Evolutionary conservation across 768 basidiomycete species (phyloP).

Genomic region (Pleurotus djamor): DNA sequence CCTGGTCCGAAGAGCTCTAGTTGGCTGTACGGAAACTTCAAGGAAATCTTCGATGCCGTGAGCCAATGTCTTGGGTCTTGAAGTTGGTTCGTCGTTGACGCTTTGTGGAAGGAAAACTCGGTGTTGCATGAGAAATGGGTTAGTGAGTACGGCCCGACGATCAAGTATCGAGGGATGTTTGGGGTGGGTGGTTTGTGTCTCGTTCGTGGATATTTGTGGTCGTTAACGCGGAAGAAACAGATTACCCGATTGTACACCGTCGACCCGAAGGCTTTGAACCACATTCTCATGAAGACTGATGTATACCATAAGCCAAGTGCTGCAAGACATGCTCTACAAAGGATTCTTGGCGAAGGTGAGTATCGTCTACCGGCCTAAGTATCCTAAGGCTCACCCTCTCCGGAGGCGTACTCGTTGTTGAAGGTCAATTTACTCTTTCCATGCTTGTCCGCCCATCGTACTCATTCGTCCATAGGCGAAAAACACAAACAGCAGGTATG

Average conservation of each 20-base stretch:
- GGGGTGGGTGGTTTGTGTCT: conserved; percentile 28
- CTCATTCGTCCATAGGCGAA: conserved; percentile 5
- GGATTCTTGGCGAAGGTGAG: conserved; percentile 23
- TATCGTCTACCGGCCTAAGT: not conserved
- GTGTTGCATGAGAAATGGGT: conserved; percentile 46
- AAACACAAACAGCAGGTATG: conserved; percentile 17
- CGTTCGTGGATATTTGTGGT: not conserved
- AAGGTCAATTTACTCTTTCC: conserved; percentile 8
- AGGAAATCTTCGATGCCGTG: conserved; percentile 36
- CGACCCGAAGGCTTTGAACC: conserved; percentile 46
- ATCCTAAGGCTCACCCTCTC: not conserved
- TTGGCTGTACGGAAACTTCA: conserved; percentile 3
- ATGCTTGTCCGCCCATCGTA: not conserved
- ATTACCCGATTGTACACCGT: conserved; percentile 34
- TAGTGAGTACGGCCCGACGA: conserved; percentile 41
- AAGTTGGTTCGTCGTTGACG: not conserved
- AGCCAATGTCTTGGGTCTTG: conserved; percentile 1
- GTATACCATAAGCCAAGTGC: conserved; percentile 41
- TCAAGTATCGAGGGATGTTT: conserved; percentile 43
- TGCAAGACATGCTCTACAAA: conserved; percentile 19
- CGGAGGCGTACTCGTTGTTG: conserved; percentile 31
- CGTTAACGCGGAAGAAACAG: conserved; percentile 9
- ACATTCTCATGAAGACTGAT: conserved; percentile 43
- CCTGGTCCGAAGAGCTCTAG: conserved; percentile 1
- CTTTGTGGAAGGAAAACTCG: conserved; percentile 27